These are phyloP conservation scores for Porcisia hertigi DNA, from an alignment of 208 protist species.

Conservation along the genomic window DNA sequence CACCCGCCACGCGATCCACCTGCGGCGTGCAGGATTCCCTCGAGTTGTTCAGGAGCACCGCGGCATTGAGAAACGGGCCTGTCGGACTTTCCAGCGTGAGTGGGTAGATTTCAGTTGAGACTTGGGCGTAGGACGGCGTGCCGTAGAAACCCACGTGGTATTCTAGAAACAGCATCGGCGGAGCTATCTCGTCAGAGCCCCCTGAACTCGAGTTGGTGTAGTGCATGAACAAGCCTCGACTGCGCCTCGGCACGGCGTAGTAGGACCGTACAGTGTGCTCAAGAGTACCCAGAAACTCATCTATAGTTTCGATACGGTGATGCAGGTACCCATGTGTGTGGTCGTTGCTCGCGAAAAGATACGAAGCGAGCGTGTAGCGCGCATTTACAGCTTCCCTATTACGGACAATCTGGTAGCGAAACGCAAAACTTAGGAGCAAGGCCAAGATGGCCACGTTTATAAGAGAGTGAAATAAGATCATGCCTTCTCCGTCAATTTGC, in stretches of 20 bases:
- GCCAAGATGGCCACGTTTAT: slow-evolving; percentile 35
- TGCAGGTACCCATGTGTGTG: slow-evolving; percentile 25
- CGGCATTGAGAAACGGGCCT: slow-evolving; percentile 35
- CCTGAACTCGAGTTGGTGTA: slow-evolving; percentile 32
- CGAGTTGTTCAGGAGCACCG: slow-evolving; percentile 19
- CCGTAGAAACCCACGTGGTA: slow-evolving; percentile 38
- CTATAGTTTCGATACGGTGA: slow-evolving; percentile 40
- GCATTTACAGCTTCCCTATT: slow-evolving; percentile 45
- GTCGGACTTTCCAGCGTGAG: slow-evolving; percentile 28
- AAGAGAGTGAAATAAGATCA: slow-evolving; percentile 41
- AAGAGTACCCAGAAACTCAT: slow-evolving; percentile 51
- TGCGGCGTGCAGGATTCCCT: slow-evolving; percentile 36
- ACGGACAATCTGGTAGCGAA: slow-evolving; percentile 43
- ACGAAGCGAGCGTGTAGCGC: slow-evolving; percentile 40
- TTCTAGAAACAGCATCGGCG: slow-evolving; percentile 37
- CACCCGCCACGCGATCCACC: slow-evolving; percentile 26
- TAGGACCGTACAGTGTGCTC: slow-evolving; percentile 38
- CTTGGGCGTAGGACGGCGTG: slow-evolving; percentile 18
- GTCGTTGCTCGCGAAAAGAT: slow-evolving; percentile 41
- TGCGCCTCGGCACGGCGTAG: slow-evolving; percentile 40
- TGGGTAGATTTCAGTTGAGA: slow-evolving; percentile 23
- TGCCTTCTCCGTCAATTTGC: not conserved
- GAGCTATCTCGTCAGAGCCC: slow-evolving; percentile 11
- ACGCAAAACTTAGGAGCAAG: slow-evolving; percentile 44
- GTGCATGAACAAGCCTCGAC: slow-evolving; percentile 59